Evolutionary conservation across 108 stramenopile species (phyloP).

Genomic region (Fistulifera solaris): DNA sequence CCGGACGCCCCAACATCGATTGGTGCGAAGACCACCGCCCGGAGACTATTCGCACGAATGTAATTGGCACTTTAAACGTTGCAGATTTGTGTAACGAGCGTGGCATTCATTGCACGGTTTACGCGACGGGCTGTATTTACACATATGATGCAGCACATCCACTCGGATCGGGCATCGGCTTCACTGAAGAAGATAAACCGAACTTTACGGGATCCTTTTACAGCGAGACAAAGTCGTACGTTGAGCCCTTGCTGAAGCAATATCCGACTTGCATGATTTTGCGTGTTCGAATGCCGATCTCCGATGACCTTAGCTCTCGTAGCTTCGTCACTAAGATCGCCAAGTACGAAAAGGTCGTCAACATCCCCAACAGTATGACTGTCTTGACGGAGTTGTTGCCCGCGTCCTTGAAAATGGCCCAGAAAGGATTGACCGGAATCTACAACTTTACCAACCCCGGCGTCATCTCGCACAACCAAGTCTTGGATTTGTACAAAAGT

Average conservation of each 20-base stretch:
- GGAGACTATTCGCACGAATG: conserved; percentile 95
- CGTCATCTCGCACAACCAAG: conserved; percentile 98
- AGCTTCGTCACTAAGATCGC: conserved; percentile 99
- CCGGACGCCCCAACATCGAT: conserved; percentile 99
- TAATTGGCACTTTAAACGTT: conserved; percentile 91
- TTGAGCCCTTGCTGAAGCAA: conserved; percentile 90
- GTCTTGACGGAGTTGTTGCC: conserved; percentile 97
- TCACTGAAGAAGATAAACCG: conserved; percentile 93
- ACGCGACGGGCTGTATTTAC: conserved; percentile 91
- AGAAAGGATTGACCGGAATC: conserved; percentile 85
- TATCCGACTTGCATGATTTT: conserved; percentile 85
- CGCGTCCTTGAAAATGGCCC: conserved; percentile 86
- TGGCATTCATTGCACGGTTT: conserved; percentile 94
- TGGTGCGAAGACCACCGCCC: conserved; percentile 98
- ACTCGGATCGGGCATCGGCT: conserved; percentile 86
- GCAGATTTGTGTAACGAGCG: conserved; percentile 81
- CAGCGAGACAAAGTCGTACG: conserved; percentile 96
- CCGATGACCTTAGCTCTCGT: conserved; percentile 92
- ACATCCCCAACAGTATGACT: conserved; percentile 99
- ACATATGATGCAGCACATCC: conserved; percentile 90
- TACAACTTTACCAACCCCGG: conserved; percentile 99
- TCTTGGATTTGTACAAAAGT: conserved; percentile 95
- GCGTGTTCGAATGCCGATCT: conserved; percentile 98
- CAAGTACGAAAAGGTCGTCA: conserved; percentile 93
- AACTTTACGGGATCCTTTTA: conserved; percentile 99